Base-by-base conservation (phyloP, 2,329 filamentous ascomycete genomes). In the Colletotrichum sp. region DNA sequence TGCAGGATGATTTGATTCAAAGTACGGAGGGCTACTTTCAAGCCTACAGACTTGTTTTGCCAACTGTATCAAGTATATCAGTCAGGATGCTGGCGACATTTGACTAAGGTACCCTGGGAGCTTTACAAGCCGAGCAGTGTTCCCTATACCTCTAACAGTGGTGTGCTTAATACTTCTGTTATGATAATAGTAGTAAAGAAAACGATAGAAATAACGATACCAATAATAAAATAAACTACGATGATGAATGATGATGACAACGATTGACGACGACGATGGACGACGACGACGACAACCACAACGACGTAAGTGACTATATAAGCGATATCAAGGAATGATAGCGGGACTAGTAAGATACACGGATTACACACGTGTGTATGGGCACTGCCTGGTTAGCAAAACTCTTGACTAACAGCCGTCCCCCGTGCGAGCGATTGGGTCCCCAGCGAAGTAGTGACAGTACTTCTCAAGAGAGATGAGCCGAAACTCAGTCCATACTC, bases 271-370 rank as follows among this genome's bases (percentile, higher is more conserved):
- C 13, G 0, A 36, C 34, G 34, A 36, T 8, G 1, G 5, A 34
- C 32, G 12, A 36, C 7, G 0, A 36, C 34, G 1, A 36, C 7
- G 34, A 15, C 13, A 13, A 15, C 13, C 1, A 36, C 3, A 6
- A 36, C 32, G 3, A 36, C 15, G 7, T 16, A 38, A 38, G 34
- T 1, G 34, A 16, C 34, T 16, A 38, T 16, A 38, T 8, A 3
- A 38, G 34, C 34, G 0, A 16, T 5, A 1, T 2, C 2, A 16
- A 16, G 15, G 4, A 38, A 38, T 5, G 0, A 2, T 38, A 38
- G 7, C 6, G 34, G 34, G 7, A 1, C 8, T 38, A 38, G 34
- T 16, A 38, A 5, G 15, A 38, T 8, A 16, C 4, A 38, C 15
- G 7, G 15, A 38, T 38, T 8, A 38, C 34, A 38, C 34, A 3